A percentile compares a stretch with the other conserved stretches of the same genome.
Conservation (phyloP, 2,329 filamentous ascomycete species). For the Clonostachys rhizophaga region DNA sequence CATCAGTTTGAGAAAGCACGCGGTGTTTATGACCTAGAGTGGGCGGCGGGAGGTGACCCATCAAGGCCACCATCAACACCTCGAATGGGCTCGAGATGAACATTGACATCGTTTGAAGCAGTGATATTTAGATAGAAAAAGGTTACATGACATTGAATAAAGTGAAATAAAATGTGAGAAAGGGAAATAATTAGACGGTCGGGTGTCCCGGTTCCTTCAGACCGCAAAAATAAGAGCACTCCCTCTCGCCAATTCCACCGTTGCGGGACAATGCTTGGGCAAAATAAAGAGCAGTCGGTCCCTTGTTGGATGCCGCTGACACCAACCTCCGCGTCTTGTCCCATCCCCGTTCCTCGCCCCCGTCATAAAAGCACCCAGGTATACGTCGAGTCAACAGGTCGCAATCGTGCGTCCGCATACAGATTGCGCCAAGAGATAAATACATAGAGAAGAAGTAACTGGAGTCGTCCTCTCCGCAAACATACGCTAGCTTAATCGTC, state of each 20-base stretch:
- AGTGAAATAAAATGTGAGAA: slow-evolving; percentile 1
- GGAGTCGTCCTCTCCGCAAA: not conserved
- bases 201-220: not conserved
- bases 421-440: not conserved
- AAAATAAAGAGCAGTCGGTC: not conserved
- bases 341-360: too few relatives aligned
- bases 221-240: not conserved
- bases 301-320: not conserved
- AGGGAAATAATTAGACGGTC: slow-evolving; percentile 3
- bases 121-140: not conserved
- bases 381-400: not conserved
- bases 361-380: not conserved
- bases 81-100: too few relatives aligned
- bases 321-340: too few relatives aligned
- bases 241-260: not conserved
- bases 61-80: too few relatives aligned
- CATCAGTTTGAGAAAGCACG: too few relatives aligned
- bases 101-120: too few relatives aligned
- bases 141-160: slow-evolving; percentile 2
- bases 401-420: not conserved
- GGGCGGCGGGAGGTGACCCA: too few relatives aligned
- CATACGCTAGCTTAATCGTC: slow-evolving; percentile 6
- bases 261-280: not conserved
- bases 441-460: slow-evolving; percentile 1
- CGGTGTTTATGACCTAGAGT: too few relatives aligned